Percentiles rank a stretch among this genome's conserved stretches.
These are phyloP conservation scores for Diplodia mutila DNA, from an alignment of 2,329 filamentous ascomycete species.

Conservation along the genomic window DNA sequence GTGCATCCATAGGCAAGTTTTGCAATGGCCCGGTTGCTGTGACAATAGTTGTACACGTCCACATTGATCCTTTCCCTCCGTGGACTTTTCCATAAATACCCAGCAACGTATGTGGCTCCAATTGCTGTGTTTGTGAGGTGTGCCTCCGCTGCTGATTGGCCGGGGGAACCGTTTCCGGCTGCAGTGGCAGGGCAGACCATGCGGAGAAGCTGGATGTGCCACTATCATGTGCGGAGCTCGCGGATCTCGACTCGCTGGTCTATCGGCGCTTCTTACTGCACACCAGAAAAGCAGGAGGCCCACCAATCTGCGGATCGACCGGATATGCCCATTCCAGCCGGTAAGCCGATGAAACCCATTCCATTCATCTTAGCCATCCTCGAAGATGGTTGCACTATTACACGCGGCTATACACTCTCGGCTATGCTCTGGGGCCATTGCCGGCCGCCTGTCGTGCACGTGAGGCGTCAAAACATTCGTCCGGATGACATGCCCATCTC, in stretches of 20 bases:
- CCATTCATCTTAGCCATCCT: neutral
- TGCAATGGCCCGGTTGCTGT: conserved; percentile 5
- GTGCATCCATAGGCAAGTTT: neutral
- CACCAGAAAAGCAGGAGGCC: neutral
- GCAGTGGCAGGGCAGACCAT: conserved; percentile 20
- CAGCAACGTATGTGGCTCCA: conserved; percentile 16
- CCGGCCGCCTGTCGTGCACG: neutral
- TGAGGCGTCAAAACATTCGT: neutral
- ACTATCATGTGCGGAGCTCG: conserved; percentile 20
- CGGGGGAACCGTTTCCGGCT: conserved; percentile 1
- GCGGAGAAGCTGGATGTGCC: conserved; percentile 16
- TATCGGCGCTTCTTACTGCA: conserved; percentile 1
- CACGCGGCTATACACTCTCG: neutral
- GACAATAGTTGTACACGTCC: conserved; percentile 9
- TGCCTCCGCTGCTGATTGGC: conserved; percentile 5
- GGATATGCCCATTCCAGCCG: neutral
- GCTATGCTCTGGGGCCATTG: neutral
- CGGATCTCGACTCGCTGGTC: conserved; percentile 9
- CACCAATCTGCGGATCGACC: neutral
- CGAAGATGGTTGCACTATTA: neutral
- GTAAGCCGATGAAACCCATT: neutral
- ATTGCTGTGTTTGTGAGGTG: conserved; percentile 14
- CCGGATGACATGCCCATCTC: neutral
- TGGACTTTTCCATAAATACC: conserved; percentile 12
- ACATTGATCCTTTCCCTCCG: conserved; percentile 5